Base-by-base conservation (phyloP, 2,329 filamentous ascomycete genomes). In the Pezicula neosporulosa region DNA sequence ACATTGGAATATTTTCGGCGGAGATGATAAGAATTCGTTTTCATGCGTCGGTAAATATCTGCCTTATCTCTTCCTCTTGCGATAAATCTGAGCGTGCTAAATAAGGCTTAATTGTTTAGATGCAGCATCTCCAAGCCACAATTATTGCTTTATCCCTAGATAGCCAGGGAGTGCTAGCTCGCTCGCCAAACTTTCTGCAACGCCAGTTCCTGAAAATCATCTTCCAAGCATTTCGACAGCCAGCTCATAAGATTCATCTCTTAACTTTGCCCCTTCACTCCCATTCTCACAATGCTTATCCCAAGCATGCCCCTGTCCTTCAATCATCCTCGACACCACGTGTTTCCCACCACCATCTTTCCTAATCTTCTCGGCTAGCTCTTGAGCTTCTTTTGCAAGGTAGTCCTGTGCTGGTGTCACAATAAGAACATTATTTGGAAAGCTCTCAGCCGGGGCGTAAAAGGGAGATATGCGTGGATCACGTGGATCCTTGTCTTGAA, bases 381-480 rank as follows among this genome's bases (percentile, higher is more conserved):
- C 60, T 44, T 70, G 66, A 0, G 63, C 63, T 49, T 75, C 72
- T 1, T 60, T 59, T 0, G 61, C 63, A 24, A 73, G 61, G n/a
- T 50, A 55, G 57, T 75, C 72, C 2, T 66, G 61, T 3, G 63
- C 69, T 6, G 61, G 66, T 1, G 67, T 66, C 45, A 73, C 50
- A 9, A 74, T 55, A 16, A 72, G 44, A 15, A 64, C 42, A 16
- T 58, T 60, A 8, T 50, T 46, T 6, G 66, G 63, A 47, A 64
- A 67, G 2, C 57, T 51, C 10, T 54, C 49, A 3, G 52, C 38
- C 1, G 64, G 54, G 0, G 65, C 65, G n/a, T 60, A 66, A 21
- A 62, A 49, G 0, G 72, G 71, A 0, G 70, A 73, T 6, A 68
- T 61, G 15, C 60, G 56, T 0, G 70, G 69, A 19, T 68, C 64